Base-by-base conservation (phyloP, 495 filamentous ascomycete species). In the Daldinia grandis region DNA sequence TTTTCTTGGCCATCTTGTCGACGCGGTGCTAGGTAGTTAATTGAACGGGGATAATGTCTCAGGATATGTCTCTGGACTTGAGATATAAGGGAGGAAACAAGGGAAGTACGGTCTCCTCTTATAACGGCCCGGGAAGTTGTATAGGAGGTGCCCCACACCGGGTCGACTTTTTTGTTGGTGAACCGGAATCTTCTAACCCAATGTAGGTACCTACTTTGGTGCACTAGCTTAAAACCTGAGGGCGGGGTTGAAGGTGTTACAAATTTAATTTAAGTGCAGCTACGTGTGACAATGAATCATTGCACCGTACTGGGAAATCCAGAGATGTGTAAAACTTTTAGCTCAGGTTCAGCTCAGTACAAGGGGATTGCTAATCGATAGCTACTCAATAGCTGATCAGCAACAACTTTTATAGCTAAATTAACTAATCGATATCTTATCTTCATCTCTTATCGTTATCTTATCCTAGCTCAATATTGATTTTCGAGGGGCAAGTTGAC, bases 1-100 rank as follows among this genome's bases (percentile, higher is more conserved):
- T 93, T 60, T 83, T 85, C 64, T 88, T 77, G 47, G 88, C 84
- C 89, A 90, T 91, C 49, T 71, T 84, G 6, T 28, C 30, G 3
- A 25, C 12, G 15, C 9, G 0, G 35, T n/a, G n/a, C n/a, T n/a
- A n/a, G n/a, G n/a, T n/a, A n/a, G n/a, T n/a, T n/a, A n/a, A n/a
- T n/a, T n/a, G n/a, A n/a, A n/a, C n/a, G n/a, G n/a, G n/a, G n/a
- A n/a, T n/a, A n/a, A n/a, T n/a, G 19, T 21, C 8, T 47, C 4
- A 47, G 17, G 37, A 47, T 60, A 31, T 57, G 28, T 9, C 12
- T 61, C 24, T 5, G 24, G 24, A 28, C 8, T 24, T 9, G 31
- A 33, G 14, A 9, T n/a, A 21, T 5, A 37, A 44, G 25, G 50
- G 50, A 42, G 55, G 24, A 30, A 21, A 35, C 14, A 35, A 50